Conservation (phyloP, 2,329 filamentous ascomycete species). For the Aspergillus flavus region DNA sequence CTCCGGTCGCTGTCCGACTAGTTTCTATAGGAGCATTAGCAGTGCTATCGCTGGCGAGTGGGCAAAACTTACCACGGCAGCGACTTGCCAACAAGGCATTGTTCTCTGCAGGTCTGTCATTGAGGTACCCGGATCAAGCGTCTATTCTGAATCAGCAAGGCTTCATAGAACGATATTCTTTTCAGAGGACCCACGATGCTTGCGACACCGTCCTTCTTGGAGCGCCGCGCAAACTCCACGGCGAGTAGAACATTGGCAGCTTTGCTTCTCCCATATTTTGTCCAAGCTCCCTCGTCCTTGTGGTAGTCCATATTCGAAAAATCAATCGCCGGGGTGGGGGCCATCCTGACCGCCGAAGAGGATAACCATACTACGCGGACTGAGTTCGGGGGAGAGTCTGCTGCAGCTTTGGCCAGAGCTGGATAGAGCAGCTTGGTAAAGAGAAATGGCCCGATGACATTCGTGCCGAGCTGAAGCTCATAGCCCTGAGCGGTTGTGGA, state of each 20-base stretch:
- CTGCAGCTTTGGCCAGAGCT: conserved; percentile 33
- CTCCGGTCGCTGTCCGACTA: conserved; percentile 7
- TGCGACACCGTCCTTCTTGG: conserved; percentile 19
- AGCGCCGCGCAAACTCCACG: conserved; percentile 17
- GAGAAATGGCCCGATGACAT: conserved; percentile 37
- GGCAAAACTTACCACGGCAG: background rate
- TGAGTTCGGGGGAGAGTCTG: conserved; percentile 21
- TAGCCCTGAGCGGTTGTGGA: conserved; percentile 36
- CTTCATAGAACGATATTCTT: background rate
- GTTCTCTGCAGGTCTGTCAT: conserved; percentile 14
- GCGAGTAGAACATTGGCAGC: conserved; percentile 24
- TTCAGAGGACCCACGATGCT: conserved; percentile 13
- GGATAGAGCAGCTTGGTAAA: conserved; percentile 29
- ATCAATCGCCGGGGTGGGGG: conserved; percentile 20
- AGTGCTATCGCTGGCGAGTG: background rate
- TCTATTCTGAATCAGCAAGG: background rate
- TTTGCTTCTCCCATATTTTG: conserved; percentile 25
- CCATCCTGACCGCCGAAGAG: conserved; percentile 30
- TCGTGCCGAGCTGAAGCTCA: conserved; percentile 43
- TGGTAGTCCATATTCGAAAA: conserved; percentile 22
- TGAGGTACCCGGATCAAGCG: conserved; percentile 15
- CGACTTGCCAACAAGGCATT: conserved; percentile 2
- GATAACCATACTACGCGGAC: conserved; percentile 40
- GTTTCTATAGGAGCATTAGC: background rate
- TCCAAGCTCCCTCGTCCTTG: conserved; percentile 15